Evolutionary conservation across 805 yeast genomes (phyloP), one percentile per base, ranked within the genome.

Genomic region (Zygotorulaspora danielsina): DNA sequence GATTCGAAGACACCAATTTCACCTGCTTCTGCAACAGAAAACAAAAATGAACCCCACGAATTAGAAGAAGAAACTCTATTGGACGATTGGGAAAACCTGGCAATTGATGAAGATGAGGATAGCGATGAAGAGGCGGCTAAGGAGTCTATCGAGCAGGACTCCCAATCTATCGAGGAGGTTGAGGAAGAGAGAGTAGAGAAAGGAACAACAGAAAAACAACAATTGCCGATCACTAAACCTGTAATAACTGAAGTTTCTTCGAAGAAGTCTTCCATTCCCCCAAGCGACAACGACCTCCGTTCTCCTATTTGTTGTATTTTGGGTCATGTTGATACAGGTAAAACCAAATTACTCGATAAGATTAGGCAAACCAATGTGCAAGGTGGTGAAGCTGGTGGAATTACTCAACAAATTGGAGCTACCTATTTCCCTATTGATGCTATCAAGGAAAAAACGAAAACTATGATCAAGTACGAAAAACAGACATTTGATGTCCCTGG

Each of bases 381-480:
- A 72, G 99, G 97, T 65, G 99, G 98, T 61, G 99, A 93, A 72
- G 99, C 99, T 40, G 99, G 99, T 73, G 99, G 99, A 73, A 93
- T 93, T 65, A 93, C 99, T 50, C 99, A 93, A 76, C 99, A 93
- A 70, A 93, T 93, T 62, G 99, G 99, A 78, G 99, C 99, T 41
- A 93, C 99, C 16, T 93, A 93, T 65, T 93, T 93, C 86, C 98
- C 98, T 46, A 88, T 93, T 52, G 94, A 84, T 20, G 88, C 97
- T 30, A 86, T 93, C 57, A 81, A 81, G 65, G 79, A 79, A 59
- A 93, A 93, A 71, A 93, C 97, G 19, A 83, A 79, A 32, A 94
- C 84, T 36, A 90, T 93, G 97, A 78, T 84, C 41, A 72, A 79
- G 49, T 84, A 79, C 61, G 96, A 86, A 64, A 84, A 84, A 59